Evolutionary conservation across 2,329 filamentous ascomycete genomes (phyloP), one percentile per base, ranked within the genome.

Genomic region (Aspergillus intermedius): DNA sequence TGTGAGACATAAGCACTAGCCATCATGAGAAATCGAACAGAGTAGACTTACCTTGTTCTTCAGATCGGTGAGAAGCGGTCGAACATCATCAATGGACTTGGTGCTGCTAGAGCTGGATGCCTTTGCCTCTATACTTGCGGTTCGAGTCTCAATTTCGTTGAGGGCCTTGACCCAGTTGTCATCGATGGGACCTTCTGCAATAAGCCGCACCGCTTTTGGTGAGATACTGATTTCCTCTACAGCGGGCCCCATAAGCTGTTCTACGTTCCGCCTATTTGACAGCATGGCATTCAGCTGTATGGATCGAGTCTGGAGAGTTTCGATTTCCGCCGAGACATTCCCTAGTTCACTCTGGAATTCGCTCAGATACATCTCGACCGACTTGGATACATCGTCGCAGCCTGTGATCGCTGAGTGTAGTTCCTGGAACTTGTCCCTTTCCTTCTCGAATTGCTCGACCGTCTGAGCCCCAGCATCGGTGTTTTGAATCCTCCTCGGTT

Each of bases 311-410:
- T 98, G 93, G 37, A 98, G 73, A 2, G 84, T 90, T 70, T 98
- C 93, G 45, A 98, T 98, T 65, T 98, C 93, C 5, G 90, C 86
- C 1, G 93, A 96, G 10, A 98, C 93, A 12, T 83, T 81, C 7
- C 89, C 91, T 9, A 98, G 80, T 67, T 98, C 94, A 51, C 90
- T 87, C 64, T 94, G 90, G 64, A 98, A 98, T 66, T 85, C 91
- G 34, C 87, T 87, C 46, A 98, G 77, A 65, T 96, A 97, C 28
- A 82, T 84, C 72, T 98, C 91, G 47, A 98, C 93, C 0, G 91
- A 95, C 68, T 84, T 87, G 42, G 97, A 79, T 45, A 97, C 88
- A 64, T 95, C 87, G 69, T 98, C 93, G 72, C 91, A 98, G 45
- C 88, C 87, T 37, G 77, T 62, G 60, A 98, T 97, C 3, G 91